phyloP scores from a whole-genome alignment of 495 filamentous ascomycete genomes.

The Diplogelasinospora grovesii region DNA sequence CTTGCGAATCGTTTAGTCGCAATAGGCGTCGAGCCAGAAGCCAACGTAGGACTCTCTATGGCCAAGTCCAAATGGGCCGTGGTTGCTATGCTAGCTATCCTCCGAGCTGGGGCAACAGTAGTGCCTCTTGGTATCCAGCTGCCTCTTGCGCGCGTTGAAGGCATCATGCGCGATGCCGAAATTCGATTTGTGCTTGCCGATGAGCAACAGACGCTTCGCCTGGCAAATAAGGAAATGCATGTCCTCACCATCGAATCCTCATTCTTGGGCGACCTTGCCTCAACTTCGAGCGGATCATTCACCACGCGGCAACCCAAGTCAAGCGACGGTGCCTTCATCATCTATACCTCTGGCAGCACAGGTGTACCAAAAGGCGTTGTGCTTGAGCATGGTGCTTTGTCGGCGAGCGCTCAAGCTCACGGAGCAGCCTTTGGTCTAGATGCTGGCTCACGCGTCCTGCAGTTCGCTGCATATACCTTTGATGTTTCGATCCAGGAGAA shows the following conservation, averaged over 20 bases:
- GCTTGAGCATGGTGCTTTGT: slow-evolving; percentile 41
- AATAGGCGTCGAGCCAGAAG: slow-evolving; percentile 44
- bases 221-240: too few species aligned
- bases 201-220: too few species aligned
- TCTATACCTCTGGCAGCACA: slow-evolving; percentile 17
- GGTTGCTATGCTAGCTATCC: slow-evolving; percentile 39
- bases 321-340: slow-evolving; percentile 43
- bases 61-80: slow-evolving; percentile 43
- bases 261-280: too few species aligned
- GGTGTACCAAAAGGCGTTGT: slow-evolving; percentile 39
- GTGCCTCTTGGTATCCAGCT: too few species aligned
- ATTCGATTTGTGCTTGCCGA: too few species aligned
- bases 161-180: too few species aligned
- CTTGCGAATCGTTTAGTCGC: slow-evolving; percentile 35
- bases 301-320: too few species aligned
- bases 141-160: too few species aligned
- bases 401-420: slow-evolving; percentile 29
- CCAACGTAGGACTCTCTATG: slow-evolving; percentile 44
- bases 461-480: slow-evolving; percentile 55
- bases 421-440: slow-evolving; percentile 32
- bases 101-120: slow-evolving; percentile 36
- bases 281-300: too few species aligned
- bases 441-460: slow-evolving; percentile 38
- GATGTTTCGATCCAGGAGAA: slow-evolving; percentile 53
- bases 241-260: too few species aligned